Evolutionary conservation across 345 rosid genomes (phyloP).

Genomic region (Eucalyptus regnans): DNA sequence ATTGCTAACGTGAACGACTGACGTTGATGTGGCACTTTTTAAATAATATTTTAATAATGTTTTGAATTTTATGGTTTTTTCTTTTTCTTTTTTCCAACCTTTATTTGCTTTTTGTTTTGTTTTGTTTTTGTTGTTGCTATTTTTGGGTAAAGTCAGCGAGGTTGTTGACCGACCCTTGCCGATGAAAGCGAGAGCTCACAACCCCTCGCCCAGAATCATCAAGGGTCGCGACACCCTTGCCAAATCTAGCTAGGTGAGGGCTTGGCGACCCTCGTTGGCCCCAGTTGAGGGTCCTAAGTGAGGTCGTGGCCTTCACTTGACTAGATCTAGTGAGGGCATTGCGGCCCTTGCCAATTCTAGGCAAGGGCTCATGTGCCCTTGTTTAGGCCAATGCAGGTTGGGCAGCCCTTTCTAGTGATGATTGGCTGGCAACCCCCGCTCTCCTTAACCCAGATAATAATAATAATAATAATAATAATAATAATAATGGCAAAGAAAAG

Average conservation of each 20-base stretch:
- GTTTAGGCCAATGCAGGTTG: rapidly evolving
- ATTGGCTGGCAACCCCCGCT: no score
- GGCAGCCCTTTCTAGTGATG: rapidly evolving
- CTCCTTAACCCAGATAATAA: no score
- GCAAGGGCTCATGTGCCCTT: no score
- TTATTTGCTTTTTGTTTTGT: rapidly evolving
- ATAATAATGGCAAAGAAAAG: no score
- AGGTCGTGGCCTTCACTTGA: no score
- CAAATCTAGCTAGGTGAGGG: no score
- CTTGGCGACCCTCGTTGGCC: no score
- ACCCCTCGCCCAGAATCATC: rapidly evolving
- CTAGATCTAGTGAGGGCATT: rapidly evolving
- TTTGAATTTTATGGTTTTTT: no score
- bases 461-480: no score
- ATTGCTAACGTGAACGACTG: rapidly evolving
- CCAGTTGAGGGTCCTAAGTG: rapidly evolving
- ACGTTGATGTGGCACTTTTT: no score
- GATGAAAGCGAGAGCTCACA: rapidly evolving
- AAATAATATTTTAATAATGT: no score
- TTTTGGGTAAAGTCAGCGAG: rapidly evolving
- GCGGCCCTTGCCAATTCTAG: rapidly evolving
- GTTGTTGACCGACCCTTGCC: rapidly evolving
- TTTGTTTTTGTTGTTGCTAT: rapidly evolving
- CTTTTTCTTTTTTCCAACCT: no score
- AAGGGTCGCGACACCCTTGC: rapidly evolving